Conservation (phyloP, 495 filamentous ascomycete genomes). For the Aspergillus taichungensis region DNA sequence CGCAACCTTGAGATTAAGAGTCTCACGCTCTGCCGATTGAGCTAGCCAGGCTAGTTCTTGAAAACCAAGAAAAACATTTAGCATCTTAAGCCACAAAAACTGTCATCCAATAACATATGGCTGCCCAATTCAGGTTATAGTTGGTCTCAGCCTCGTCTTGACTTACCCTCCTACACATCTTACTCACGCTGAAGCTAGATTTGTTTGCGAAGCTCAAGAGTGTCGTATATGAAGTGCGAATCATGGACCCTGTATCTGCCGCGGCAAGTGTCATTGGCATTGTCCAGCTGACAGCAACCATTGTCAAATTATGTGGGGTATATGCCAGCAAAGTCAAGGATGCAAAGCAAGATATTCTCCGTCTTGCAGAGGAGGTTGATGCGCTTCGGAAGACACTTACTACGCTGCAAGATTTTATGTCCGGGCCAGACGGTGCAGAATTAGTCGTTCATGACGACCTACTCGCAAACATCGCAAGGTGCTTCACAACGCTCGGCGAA, state of each 20-base stretch:
- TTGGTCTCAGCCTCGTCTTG: no score
- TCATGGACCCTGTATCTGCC: conserved; percentile 20
- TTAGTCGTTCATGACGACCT: conserved; percentile 3
- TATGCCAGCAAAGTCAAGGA: conserved; percentile 25
- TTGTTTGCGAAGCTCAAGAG: no score
- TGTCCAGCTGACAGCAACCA: conserved; percentile 22
- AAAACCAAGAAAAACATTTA: no score
- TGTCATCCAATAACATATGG: no score
- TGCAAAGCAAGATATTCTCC: conserved; percentile 25
- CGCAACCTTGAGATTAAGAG: conserved; percentile 71
- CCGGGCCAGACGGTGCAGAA: conserved; percentile 5
- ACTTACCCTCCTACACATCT: no score
- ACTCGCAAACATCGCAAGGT: conserved; percentile 14
- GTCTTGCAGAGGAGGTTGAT: conserved; percentile 16
- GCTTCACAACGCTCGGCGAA: conserved; percentile 17
- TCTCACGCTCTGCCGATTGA: conserved; percentile 82
- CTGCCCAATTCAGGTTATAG: no score
- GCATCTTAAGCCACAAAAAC: no score
- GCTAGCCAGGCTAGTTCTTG: conserved; percentile 44
- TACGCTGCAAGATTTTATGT: conserved; percentile 9
- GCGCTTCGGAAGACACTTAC: conserved; percentile 19
- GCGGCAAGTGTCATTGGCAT: conserved; percentile 30
- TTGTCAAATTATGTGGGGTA: conserved; percentile 19
- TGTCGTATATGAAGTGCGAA: no score
- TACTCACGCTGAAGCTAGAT: no score